These are phyloP conservation scores for Peronospora farinosa DNA, from an alignment of 352 stramenopile species.

Conservation along the genomic window DNA sequence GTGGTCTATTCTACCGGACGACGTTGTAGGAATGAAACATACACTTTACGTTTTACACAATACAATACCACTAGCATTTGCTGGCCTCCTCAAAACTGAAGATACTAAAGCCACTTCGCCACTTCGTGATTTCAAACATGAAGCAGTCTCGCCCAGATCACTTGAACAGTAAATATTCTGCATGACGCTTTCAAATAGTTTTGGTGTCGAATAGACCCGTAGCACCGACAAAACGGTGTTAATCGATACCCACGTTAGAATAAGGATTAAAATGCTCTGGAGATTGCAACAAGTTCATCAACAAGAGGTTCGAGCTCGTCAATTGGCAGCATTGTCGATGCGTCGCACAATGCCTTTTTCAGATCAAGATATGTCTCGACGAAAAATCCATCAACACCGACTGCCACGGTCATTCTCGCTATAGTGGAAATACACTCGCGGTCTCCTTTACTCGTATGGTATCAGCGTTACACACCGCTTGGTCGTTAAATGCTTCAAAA, in stretches of 20 bases:
- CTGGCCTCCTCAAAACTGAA: no score
- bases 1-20: background rate
- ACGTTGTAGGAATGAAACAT: no score
- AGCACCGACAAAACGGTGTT: conserved; percentile 13
- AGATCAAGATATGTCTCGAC: conserved; percentile 84
- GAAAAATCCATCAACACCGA: conserved; percentile 86
- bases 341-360: conserved; percentile 56
- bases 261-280: conserved; percentile 42
- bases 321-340: conserved; percentile 68
- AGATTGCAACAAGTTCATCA: conserved; percentile 69
- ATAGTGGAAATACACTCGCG: conserved; percentile 84
- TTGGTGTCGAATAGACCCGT: no score
- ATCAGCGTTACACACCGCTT: conserved; percentile 33
- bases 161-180: no score
- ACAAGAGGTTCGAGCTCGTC: conserved; percentile 59
- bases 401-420: conserved; percentile 74
- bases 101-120: no score
- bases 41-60: no score
- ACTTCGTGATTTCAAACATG: conserved; percentile 29
- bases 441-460: conserved; percentile 51
- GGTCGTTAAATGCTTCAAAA: conserved; percentile 58
- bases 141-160: conserved; percentile 47
- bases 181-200: no score
- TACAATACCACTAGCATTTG: no score
- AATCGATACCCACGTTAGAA: conserved; percentile 5